Evolutionary conservation across 1,284 basidiomycete genomes (phyloP), one percentile per base, ranked within the genome.

Genomic region (Abortiporus biennis): DNA sequence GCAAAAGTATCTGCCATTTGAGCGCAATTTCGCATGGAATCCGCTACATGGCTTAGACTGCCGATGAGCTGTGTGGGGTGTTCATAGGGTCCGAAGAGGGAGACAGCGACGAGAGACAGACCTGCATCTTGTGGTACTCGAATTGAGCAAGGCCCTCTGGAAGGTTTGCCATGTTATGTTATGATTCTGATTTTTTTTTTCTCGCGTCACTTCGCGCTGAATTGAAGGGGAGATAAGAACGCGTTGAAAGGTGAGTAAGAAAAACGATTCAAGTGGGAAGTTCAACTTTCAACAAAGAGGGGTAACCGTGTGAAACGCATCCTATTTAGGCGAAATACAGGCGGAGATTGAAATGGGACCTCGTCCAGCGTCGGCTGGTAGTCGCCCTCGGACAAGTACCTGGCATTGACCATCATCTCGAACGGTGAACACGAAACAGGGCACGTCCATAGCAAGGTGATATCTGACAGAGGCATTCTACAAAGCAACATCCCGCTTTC

Each of bases 1-100:
- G 55, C 47, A 46, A 78, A 81, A 35, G 67, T 58, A 32, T 85
- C 82, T 16, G 76, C 74, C 32, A 77, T 55, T 38, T 63, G 62
- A 3, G 80, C 78, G 45, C 74, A 76, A 44, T 72, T 68, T 44
- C 76, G 74, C 72, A 86, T 71, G 24, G 71, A 62, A 36, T 73
- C 69, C 23, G 79, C 76, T 45, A 82, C 72, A 21, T 65, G 62
- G 45, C 58, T 57, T 47, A 86, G 65, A 49, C 73, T 72, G 29
- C 64, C 57, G 34, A 71, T 66, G 54, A 81, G 67, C 80, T 85
- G 42, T 15, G 20, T 29, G 25, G 36, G 47, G n/a, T 36, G 17
- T 34, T 41, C 47, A 48, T 8, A n/a, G 42, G 43, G 15, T 29
- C 40, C 40, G 11, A 38, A 20, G 22, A 21, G 24, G 36, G 27